Conservation (phyloP, 129 eudicot species). For the Centella asiatica region DNA sequence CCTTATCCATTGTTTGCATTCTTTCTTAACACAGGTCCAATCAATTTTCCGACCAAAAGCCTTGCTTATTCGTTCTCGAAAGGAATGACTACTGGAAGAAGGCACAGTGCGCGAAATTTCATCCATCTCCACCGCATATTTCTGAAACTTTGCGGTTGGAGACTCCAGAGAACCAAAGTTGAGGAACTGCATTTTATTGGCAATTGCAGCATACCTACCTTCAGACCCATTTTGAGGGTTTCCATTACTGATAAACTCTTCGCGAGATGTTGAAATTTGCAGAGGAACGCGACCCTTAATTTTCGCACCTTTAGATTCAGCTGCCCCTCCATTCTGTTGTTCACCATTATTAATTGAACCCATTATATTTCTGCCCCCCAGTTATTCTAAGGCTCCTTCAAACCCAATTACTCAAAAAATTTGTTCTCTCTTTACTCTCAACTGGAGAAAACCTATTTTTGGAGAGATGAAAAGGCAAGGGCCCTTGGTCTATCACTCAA, state of each 20-base stretch:
- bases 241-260: slow-evolving; percentile 34
- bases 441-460: background rate
- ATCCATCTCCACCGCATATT: slow-evolving; percentile 58
- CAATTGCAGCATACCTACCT: slow-evolving; percentile 14
- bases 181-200: slow-evolving; percentile 38
- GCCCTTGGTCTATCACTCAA: background rate
- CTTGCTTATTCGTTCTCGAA: slow-evolving; percentile 56
- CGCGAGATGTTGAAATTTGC: slow-evolving; percentile 43
- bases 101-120: slow-evolving; percentile 69
- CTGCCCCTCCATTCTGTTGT: slow-evolving; percentile 17
- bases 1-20: slow-evolving; percentile 71
- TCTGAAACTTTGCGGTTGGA: slow-evolving; percentile 56
- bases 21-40: slow-evolving; percentile 39
- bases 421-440: background rate
- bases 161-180: slow-evolving; percentile 57
- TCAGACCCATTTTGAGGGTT: slow-evolving; percentile 13
- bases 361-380: slow-evolving; percentile 19
- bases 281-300: slow-evolving; percentile 30
- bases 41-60: slow-evolving; percentile 59
- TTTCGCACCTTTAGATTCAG: slow-evolving; percentile 32
- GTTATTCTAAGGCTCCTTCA: background rate
- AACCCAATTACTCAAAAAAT: background rate
- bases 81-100: slow-evolving; percentile 47
- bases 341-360: slow-evolving; percentile 30
- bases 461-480: background rate